These are phyloP conservation scores for Euclidium syriacum DNA, from an alignment of 345 rosid species.

Conservation along the genomic window DNA sequence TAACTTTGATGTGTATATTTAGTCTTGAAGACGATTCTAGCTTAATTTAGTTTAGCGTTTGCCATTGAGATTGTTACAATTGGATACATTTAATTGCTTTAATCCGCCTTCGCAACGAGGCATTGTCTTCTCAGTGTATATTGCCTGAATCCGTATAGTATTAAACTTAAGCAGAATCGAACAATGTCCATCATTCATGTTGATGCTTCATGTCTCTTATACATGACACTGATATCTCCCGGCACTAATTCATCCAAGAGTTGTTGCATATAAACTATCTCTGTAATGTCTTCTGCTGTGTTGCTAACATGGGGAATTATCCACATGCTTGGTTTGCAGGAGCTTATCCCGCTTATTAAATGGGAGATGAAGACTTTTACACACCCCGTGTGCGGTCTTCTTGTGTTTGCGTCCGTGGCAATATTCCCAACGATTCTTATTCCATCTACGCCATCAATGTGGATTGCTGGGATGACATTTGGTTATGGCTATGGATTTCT, in stretches of 20 bases:
- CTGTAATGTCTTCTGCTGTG: neutral
- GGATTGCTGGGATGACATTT: conserved; percentile 95
- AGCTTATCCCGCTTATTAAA: conserved; percentile 72
- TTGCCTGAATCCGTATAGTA: neutral
- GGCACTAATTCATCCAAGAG: neutral
- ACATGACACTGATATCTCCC: neutral
- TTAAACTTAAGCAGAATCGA: neutral
- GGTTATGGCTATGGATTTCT: conserved; percentile 96
- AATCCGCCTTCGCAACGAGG: neutral
- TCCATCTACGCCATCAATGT: conserved; percentile 95
- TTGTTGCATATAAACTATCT: neutral
- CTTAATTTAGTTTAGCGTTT: neutral
- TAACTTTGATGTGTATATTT: neutral
- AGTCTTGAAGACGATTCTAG: neutral
- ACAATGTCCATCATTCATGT: neutral
- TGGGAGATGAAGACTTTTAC: conserved; percentile 91
- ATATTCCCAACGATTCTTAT: conserved; percentile 70
- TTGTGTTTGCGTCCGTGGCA: conserved; percentile 75
- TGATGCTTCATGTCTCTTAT: neutral
- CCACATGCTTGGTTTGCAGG: conserved; percentile 36
- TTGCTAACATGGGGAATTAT: neutral
- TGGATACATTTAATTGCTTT: neutral
- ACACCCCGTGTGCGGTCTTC: conserved; percentile 63
- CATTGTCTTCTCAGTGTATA: neutral
- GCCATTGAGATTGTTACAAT: neutral